Conservation (phyloP, 148 eudicot genomes). For the Euryodendron excelsum region DNA sequence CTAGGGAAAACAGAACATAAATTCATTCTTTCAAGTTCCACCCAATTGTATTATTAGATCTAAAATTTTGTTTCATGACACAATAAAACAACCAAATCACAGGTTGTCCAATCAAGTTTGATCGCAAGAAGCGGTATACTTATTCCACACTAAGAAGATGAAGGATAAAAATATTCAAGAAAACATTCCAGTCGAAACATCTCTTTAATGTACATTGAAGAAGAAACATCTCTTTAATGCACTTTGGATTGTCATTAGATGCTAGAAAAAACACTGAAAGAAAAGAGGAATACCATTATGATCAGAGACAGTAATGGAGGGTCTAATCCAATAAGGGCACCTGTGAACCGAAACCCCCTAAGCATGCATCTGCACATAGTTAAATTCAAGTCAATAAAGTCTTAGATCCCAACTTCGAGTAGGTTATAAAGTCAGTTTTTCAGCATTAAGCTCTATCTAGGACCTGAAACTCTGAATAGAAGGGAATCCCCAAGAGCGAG, state of each 20-base stretch:
- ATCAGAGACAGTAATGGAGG: constrained; percentile 76
- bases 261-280: constrained; percentile 1
- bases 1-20: no score
- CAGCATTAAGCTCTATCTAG: not conserved
- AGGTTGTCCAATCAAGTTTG: not conserved
- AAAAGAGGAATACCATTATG: constrained; percentile 74
- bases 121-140: not conserved
- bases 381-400: constrained; percentile 7
- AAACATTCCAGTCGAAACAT: not conserved
- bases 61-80: not conserved
- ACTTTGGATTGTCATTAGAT: not conserved
- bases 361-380: constrained; percentile 78
- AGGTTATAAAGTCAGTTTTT: not conserved
- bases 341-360: constrained; percentile 88
- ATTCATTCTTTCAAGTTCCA: no score
- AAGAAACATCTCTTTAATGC: not conserved
- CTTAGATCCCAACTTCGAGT: not conserved
- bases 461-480: constrained; percentile 1
- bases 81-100: not conserved
- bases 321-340: constrained; percentile 95
- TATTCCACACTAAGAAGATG: not conserved
- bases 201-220: not conserved
- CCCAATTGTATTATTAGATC: not conserved
- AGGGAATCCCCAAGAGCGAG: not conserved
- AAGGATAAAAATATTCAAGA: not conserved